Evolutionary conservation across 768 basidiomycete species (phyloP).

Genomic region (Strobilomyces dryophilus): DNA sequence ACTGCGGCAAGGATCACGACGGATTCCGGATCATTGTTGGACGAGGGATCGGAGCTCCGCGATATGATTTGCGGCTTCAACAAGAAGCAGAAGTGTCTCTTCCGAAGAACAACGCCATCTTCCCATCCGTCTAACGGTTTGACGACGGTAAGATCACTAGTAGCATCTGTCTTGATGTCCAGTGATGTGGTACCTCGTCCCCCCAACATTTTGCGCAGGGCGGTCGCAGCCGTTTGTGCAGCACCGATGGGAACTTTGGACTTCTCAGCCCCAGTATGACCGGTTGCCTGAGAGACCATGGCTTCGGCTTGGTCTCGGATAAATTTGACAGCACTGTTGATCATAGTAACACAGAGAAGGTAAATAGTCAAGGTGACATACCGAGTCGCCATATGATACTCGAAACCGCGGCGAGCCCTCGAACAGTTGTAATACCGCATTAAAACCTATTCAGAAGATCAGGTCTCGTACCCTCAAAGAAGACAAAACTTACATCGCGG

Average conservation of each 20-base stretch:
- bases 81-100: constrained; percentile 79
- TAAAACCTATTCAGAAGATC: constrained; percentile 54
- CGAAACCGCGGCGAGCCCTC: constrained; percentile 67
- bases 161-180: constrained; percentile 33
- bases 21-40: constrained; percentile 38
- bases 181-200: constrained; percentile 44
- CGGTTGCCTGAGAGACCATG: constrained; percentile 10
- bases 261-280: constrained; percentile 22
- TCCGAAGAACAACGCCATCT: constrained; percentile 62
- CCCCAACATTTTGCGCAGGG: constrained; percentile 62
- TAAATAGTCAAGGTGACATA: constrained; percentile 31
- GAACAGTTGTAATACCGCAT: constrained; percentile 87
- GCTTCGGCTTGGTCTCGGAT: constrained; percentile 77
- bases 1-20: constrained; percentile 74
- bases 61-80: constrained; percentile 89
- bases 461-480: background rate
- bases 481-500: constrained; percentile 60
- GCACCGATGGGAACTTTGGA: constrained; percentile 35
- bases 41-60: constrained; percentile 46
- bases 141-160: constrained; percentile 33
- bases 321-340: constrained; percentile 72
- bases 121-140: constrained; percentile 71
- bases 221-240: constrained; percentile 64
- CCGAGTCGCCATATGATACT: constrained; percentile 88
- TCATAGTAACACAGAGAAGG: constrained; percentile 4